phyloP scores from a whole-genome alignment of 169 alveolate genomes.

The Plasmodium vivax region DNA sequence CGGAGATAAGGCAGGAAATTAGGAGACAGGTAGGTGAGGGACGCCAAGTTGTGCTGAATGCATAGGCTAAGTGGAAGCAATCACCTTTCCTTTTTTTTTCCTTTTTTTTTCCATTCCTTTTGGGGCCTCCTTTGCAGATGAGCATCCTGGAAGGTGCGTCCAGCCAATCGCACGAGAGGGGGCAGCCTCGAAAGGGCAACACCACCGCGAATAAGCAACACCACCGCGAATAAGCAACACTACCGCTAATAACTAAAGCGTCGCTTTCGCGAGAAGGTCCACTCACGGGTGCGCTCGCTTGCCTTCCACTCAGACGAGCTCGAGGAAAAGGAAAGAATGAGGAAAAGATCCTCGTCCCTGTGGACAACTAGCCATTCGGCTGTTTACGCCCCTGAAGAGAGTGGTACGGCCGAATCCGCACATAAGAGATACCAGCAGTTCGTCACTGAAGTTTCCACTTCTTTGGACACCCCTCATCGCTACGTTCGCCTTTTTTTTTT shows the following conservation, averaged over 20 bases:
- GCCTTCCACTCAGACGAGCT: slow-evolving; percentile 21
- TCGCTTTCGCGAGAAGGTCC: neutral
- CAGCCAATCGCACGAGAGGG: neutral
- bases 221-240: neutral
- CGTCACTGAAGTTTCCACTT: neutral
- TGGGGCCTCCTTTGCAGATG: slow-evolving; percentile 5
- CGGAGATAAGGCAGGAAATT: slow-evolving; percentile 64
- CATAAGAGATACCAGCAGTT: neutral
- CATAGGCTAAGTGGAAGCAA: neutral
- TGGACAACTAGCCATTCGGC: slow-evolving; percentile 37
- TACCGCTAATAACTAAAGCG: too few relatives aligned
- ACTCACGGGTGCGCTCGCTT: neutral
- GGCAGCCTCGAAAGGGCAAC: neutral
- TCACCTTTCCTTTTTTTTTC: neutral
- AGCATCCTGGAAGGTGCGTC: slow-evolving; percentile 33
- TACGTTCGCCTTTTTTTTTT: neutral
- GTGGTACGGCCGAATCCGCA: neutral
- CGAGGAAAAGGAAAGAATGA: slow-evolving; percentile 54
- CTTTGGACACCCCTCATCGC: neutral
- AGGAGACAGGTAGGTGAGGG: slow-evolving; percentile 66
- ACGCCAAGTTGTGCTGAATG: neutral
- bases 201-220: neutral
- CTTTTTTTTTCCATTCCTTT: neutral
- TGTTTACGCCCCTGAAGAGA: slow-evolving; percentile 34
- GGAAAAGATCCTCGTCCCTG: slow-evolving; percentile 41